Base-by-base conservation (phyloP, 768 basidiomycete species). In the Pleurotus platypus region DNA sequence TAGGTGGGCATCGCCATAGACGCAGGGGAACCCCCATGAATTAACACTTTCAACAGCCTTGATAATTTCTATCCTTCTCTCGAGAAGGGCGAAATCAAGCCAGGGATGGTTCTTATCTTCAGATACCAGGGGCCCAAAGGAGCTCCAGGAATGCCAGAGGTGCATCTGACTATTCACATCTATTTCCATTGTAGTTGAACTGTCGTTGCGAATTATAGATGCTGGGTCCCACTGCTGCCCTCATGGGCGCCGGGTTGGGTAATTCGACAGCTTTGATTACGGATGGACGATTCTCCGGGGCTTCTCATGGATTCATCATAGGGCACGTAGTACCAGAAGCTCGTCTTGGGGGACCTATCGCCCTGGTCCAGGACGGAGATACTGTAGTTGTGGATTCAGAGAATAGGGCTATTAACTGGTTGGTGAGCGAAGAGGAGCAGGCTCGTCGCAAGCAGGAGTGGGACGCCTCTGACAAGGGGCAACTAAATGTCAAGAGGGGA, bases 91-190 rank as follows among this genome's bases (percentile, higher is more conserved):
- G 85, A 91, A 64, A 85, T 94, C 65, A 89, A 79, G 61, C 72
- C 84, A 2, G 92, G 92, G 0, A 87, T 75, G 67, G 84, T 90
- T 40, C 74, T 93, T 57, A 85, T 94, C 46, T 87, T 94, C 75
- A 81, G 92, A 58, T 94, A 94, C 69, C 89, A 90, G 72, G 92
- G 92, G 11, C 92, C 93, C 0, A 92, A 90, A 68, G 92, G 92
- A 24, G 92, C 83, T n/a, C 93, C 91, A 24, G 92, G 92, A 20
- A 93, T 92, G 91, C 92, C 92, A 7, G 92, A 94, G 75, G 82
- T 83, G 56, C 38, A 66, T 35, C 9, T 50, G 13, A 15, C 11
- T 7, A 22, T 40, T 54, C 38, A 9, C 30, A 3, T 35, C 3
- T 2, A 35, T 11, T 35, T 9, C 30, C 30, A 9, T 35, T 2